Evolutionary conservation across 352 stramenopile genomes (phyloP), one percentile per base, ranked within the genome.

Genomic region (Globisporangium radiosum): DNA sequence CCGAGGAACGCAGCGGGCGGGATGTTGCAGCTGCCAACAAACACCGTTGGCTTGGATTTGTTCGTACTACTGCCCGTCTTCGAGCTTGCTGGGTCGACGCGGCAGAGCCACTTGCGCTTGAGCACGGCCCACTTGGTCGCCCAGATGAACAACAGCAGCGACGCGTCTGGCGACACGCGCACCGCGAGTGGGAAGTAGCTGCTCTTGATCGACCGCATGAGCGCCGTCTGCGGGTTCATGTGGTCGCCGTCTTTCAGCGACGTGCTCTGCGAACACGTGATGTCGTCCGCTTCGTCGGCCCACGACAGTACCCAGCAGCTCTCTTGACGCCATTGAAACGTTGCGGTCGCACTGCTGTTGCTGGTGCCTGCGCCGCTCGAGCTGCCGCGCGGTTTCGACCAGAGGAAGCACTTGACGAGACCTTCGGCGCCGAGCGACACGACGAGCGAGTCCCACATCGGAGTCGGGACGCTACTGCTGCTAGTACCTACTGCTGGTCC

Each of bases 281-380:
- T 90, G 54, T 94, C 85, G 7, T 88, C 69, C 1, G 82, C 69
- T n/a, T 92, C 78, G 54, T 89, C 78, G 0, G 85, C 82, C 85
- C 85, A 94, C 51, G 85, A 92, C 13, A 94, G 74, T 4, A 94
- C 76, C 85, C 85, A 94, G 42, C 80, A 90, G 43, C 71, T 90
- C n/a, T 89, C 70, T 60, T 90, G 78, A 2, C 84, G 54, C 85
- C 85, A 94, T 14, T 82, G 71, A 38, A 83, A 88, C 0, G 64
- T 68, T 1, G 59, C 63, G 33, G 61, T 40, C 6, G 37, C 25
- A 8, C 7, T 36, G 55, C 57, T 67, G 38, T 19, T 50, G 7
- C 14, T 36, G 53, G 56, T 67, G 40, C 33, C 51, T 11, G 44
- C 13, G 42, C 48, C 42, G 13, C 48, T 55, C 54, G 64, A 42